These are phyloP conservation scores for Dispira parvispora DNA, from an alignment of 192 early-diverging fungal species.

Conservation along the genomic window DNA sequence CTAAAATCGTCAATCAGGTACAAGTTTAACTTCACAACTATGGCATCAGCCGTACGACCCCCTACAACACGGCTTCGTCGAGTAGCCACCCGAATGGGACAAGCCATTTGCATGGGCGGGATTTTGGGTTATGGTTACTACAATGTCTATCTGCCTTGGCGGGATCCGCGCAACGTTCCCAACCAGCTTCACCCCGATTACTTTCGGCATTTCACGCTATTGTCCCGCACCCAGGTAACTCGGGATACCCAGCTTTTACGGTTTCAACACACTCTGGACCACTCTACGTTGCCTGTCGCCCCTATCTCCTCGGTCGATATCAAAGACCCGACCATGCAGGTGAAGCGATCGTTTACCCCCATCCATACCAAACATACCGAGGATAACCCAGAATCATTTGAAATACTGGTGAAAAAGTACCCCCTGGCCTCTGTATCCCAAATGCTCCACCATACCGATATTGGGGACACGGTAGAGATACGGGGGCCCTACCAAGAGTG, in stretches of 20 bases:
- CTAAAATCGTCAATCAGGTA: too few relatives aligned
- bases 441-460: background rate
- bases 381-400: background rate
- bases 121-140: constrained; percentile 4
- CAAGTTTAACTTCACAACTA: too few relatives aligned
- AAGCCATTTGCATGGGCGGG: background rate
- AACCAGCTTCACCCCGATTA: constrained; percentile 2
- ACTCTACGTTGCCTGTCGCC: background rate
- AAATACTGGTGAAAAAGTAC: constrained; percentile 2
- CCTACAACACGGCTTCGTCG: too few relatives aligned
- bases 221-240: background rate
- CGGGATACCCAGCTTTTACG: background rate
- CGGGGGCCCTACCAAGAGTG: constrained; percentile 62
- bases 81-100: background rate
- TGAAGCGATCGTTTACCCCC: constrained; percentile 8
- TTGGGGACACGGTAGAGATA: constrained; percentile 24
- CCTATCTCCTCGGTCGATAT: constrained; percentile 3
- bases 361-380: background rate
- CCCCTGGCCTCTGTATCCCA: constrained; percentile 6
- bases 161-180: constrained; percentile 8
- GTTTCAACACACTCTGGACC: background rate
- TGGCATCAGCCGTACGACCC: too few relatives aligned
- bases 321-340: constrained; percentile 8
- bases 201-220: constrained; percentile 5
- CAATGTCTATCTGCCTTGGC: background rate